phyloP scores from a whole-genome alignment of 169 alveolate genomes.

The Perkinsus olseni region DNA sequence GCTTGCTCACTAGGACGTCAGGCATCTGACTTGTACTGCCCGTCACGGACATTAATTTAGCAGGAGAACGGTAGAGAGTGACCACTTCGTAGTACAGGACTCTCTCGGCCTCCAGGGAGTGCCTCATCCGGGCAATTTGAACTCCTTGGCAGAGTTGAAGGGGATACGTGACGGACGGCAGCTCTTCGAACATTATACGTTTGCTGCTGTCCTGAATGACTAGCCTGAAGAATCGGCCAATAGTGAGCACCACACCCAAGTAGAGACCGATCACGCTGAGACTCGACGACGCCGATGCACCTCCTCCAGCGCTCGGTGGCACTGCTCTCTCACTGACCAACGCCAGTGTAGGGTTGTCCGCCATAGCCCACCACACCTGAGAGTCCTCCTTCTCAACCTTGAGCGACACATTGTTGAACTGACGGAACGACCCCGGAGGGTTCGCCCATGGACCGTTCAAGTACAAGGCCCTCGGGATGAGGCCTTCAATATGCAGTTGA shows the following conservation, averaged over 20 bases:
- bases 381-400: not conserved
- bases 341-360: not conserved
- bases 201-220: not conserved
- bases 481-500: not conserved
- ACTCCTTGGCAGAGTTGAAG: not conserved
- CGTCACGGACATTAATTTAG: not conserved
- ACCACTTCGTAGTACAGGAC: not conserved
- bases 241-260: not conserved
- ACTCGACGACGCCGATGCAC: not conserved
- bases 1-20: not conserved
- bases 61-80: not conserved
- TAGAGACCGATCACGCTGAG: not conserved
- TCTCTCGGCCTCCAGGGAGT: not conserved
- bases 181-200: not conserved
- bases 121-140: not conserved
- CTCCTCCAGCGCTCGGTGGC: not conserved
- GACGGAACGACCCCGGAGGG: not conserved
- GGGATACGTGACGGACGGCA: not conserved
- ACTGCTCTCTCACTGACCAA: not conserved
- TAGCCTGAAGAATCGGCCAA: not conserved
- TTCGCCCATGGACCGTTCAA: not conserved
- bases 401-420: not conserved
- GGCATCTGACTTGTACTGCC: not conserved
- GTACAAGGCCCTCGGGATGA: not conserved
- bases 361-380: not conserved